Base-by-base conservation (phyloP, 1,139 yeast species). In the Magnusiomyces paraingens region DNA sequence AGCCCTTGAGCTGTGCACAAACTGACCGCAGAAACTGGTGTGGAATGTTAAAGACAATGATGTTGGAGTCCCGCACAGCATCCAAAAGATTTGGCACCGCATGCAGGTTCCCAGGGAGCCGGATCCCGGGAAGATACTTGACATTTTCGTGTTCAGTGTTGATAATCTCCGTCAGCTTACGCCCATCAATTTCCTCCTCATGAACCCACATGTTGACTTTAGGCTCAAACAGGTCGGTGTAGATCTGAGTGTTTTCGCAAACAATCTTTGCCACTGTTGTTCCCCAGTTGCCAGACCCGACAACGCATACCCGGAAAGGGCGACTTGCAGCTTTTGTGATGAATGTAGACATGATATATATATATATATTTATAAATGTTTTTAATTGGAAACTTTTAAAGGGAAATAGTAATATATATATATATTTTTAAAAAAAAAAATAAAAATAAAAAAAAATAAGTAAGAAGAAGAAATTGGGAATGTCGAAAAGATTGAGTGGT, bases 151-250 rank as follows among this genome's bases (percentile, higher is more conserved):
- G 97, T 59, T 80, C 75, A 46, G 81, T 75, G 75, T 91, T 91
- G 72, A 91, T 90, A 67, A 88, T 88, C 57, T 87, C 91, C 35
- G 97, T 88, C 65, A 91, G 76, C 53, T 87, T 70, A 73, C 71
- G 57, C 85, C 96, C 82, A 46, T 71, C 65, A 54, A 74, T 65
- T 57, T 77, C 69, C 73, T 91, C 98, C 71, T 91, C 91, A 65
- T 77, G 87, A 32, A 91, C 98, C 98, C 98, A 91, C 97, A 91
- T 90, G 63, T 83, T 81, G 48, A 91, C 96, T 50, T 78, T 73
- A 55, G 73, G 70, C 52, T 80, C 79, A 67, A 91, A 91, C 60
- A 86, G 70, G 45, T 81, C 75, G 22, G 89, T 82, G 71, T 86
- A 78, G 62, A 79, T 84, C 44, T 75, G 76, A 49, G 91, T 75